Percentiles rank a stretch among this genome's conserved stretches.
These are phyloP conservation scores for Leptomonas pyrrhocoris DNA, from an alignment of 208 protist genomes.

Conservation along the genomic window DNA sequence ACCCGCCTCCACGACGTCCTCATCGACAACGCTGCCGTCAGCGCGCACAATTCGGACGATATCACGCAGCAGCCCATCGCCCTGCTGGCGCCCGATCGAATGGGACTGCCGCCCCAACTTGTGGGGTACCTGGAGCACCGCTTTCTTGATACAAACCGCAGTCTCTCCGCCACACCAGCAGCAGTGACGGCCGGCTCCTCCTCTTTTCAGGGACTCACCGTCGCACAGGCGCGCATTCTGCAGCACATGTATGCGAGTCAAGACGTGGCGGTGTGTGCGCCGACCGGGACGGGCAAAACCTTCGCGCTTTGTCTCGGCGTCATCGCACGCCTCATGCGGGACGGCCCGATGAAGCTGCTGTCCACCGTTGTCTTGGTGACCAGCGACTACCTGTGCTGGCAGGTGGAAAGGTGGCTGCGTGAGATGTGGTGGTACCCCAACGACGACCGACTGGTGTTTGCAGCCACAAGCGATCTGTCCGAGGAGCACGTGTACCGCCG, in stretches of 20 bases:
- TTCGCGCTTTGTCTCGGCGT: slow-evolving; percentile 86
- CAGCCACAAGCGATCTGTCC: slow-evolving; percentile 65
- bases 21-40: slow-evolving; percentile 44
- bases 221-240: slow-evolving; percentile 84
- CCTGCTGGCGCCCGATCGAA: slow-evolving; percentile 69
- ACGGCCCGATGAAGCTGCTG: slow-evolving; percentile 88
- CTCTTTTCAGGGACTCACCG: slow-evolving; percentile 58
- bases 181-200: background rate
- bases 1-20: slow-evolving; percentile 58
- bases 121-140: slow-evolving; percentile 56
- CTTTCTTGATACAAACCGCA: slow-evolving; percentile 38
- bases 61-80: slow-evolving; percentile 61
- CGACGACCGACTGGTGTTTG: slow-evolving; percentile 84
- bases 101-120: slow-evolving; percentile 82
- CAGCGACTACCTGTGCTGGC: slow-evolving; percentile 77
- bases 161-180: background rate
- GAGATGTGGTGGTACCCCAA: slow-evolving; percentile 91
- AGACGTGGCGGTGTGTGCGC: slow-evolving; percentile 87
- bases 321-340: slow-evolving; percentile 82
- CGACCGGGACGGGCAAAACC: slow-evolving; percentile 91
- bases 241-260: slow-evolving; percentile 86
- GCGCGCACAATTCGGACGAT: slow-evolving; percentile 29
- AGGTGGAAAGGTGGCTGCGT: slow-evolving; percentile 82
- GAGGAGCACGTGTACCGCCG: slow-evolving; percentile 75
- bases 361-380: slow-evolving; percentile 80